A percentile compares a stretch with the other conserved stretches of the same genome.
phyloP scores from a whole-genome alignment of 2,329 filamentous ascomycete genomes.

The Fusarium poae region DNA sequence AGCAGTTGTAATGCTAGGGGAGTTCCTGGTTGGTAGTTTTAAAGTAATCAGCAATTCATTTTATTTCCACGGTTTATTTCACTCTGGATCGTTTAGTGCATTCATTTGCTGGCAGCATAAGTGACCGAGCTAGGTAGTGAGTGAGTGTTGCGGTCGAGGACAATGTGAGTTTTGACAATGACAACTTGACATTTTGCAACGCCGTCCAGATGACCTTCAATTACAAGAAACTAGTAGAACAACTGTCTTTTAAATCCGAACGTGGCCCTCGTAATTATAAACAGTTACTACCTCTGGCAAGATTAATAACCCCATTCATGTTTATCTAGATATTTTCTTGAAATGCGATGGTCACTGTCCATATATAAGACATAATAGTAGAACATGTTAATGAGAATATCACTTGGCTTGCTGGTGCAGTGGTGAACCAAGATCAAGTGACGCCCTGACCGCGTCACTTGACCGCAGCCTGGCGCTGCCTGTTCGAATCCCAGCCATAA shows the following conservation, averaged over 20 bases:
- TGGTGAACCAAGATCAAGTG: background rate
- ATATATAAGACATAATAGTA: background rate
- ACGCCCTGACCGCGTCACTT: no score
- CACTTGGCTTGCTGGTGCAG: slow-evolving; percentile 5
- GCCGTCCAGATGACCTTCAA: background rate
- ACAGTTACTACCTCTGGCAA: no score
- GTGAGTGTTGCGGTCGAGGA: background rate
- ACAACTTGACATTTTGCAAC: background rate
- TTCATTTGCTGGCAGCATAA: background rate
- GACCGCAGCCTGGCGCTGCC: background rate
- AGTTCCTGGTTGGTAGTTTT: slow-evolving; percentile 27
- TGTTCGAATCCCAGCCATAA: slow-evolving; percentile 37
- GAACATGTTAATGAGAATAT: background rate
- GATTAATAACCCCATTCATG: background rate
- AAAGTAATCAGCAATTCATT: slow-evolving; percentile 26
- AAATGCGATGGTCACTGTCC: background rate
- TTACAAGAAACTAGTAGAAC: background rate
- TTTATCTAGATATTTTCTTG: background rate
- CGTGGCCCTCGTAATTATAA: background rate
- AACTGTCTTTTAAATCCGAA: background rate
- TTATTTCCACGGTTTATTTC: background rate
- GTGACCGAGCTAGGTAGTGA: background rate
- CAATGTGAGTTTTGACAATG: background rate
- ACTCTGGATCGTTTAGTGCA: no score
- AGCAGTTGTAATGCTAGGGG: slow-evolving; percentile 22